phyloP scores from a whole-genome alignment of 441 rosid species.

The Hypseocharis bilobata region DNA sequence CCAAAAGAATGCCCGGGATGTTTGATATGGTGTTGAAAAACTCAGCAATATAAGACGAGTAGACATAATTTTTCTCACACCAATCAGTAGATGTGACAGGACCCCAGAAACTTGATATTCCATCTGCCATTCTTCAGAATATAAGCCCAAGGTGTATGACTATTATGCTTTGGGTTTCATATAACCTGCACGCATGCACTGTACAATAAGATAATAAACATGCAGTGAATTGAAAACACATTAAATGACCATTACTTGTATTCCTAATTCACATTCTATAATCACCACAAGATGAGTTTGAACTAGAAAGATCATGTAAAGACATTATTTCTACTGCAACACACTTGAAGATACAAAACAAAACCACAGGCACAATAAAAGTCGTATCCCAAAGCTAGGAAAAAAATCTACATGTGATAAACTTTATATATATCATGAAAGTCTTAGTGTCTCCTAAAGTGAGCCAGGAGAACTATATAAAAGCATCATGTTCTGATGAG shows the following conservation, averaged over 20 bases:
- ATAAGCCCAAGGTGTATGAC: conserved; percentile 15
- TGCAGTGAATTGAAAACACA: neutral
- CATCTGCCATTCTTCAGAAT: conserved; percentile 54
- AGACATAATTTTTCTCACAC: conserved; percentile 67
- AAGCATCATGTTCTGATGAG: neutral
- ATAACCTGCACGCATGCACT: conserved; percentile 24
- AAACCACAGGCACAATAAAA: neutral
- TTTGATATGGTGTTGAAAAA: conserved; percentile 75
- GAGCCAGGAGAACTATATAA: neutral
- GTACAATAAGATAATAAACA: conserved; percentile 5
- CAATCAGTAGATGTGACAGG: conserved; percentile 82
- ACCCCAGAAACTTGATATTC: conserved; percentile 82
- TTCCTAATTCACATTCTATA: neutral
- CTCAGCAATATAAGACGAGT: conserved; percentile 83
- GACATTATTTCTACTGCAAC: neutral
- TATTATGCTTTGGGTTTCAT: conserved; percentile 21
- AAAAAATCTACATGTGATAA: neutral
- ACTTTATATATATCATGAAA: no score
- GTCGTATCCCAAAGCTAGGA: neutral
- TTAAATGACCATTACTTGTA: neutral
- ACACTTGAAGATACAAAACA: neutral
- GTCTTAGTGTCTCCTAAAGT: neutral
- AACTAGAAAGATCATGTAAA: neutral
- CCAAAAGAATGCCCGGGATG: conserved; percentile 61
- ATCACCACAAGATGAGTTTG: no score